Conservation (phyloP, 1,284 basidiomycete species). For the Sporisorium exsertum region DNA sequence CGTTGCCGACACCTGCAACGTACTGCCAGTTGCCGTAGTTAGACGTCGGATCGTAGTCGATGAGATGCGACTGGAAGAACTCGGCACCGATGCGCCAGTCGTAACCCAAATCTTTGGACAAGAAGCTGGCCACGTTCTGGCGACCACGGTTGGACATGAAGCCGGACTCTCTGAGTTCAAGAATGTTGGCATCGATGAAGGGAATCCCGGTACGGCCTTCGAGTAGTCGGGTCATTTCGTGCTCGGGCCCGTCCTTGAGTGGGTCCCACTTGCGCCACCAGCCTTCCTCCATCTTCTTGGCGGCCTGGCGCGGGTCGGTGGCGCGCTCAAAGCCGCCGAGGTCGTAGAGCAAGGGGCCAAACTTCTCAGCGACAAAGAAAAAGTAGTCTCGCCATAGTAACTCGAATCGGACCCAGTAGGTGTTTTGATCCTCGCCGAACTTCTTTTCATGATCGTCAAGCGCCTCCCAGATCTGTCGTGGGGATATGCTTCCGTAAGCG, state of each 20-base stretch:
- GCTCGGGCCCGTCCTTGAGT: constrained; percentile 44
- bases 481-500: constrained; percentile 72
- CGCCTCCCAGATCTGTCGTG: constrained; percentile 71
- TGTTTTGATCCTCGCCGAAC: constrained; percentile 69
- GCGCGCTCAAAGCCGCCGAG: constrained; percentile 71
- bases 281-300: constrained; percentile 68
- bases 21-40: constrained; percentile 67
- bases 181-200: constrained; percentile 74
- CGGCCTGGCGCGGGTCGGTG: constrained; percentile 70
- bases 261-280: constrained; percentile 63
- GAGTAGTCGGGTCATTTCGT: constrained; percentile 71
- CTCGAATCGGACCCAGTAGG: constrained; percentile 73
- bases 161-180: constrained; percentile 72
- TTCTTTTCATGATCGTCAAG: constrained; percentile 69
- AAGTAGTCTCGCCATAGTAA: constrained; percentile 75
- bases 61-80: constrained; percentile 72
- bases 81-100: constrained; percentile 75
- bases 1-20: constrained; percentile 74
- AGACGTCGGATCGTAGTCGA: constrained; percentile 63
- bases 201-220: constrained; percentile 74
- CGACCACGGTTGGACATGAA: constrained; percentile 71
- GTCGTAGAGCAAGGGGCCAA: constrained; percentile 70
- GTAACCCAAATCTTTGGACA: constrained; percentile 71
- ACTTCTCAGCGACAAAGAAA: constrained; percentile 71
- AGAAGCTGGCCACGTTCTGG: constrained; percentile 75